These are phyloP conservation scores for Typha latifolia DNA, from an alignment of 176 grass and related monocot genomes.

Conservation along the genomic window DNA sequence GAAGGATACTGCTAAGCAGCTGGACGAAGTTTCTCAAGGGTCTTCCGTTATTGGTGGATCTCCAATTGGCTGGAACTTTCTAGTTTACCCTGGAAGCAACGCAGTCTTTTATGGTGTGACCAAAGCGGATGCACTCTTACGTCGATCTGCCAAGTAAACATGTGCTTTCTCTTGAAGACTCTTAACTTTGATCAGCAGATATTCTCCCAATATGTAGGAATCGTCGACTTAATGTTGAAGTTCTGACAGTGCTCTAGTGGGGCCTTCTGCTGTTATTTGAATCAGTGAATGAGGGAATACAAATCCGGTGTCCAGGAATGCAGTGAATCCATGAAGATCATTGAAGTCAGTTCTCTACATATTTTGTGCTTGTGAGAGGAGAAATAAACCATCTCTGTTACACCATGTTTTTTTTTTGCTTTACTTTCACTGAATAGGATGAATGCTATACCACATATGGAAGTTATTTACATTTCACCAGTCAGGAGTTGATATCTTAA, in stretches of 20 bases:
- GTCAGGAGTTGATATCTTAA: too few relatives aligned
- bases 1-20: conserved; percentile 27
- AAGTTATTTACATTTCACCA: too few relatives aligned
- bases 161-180: not conserved
- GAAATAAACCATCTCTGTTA: too few relatives aligned
- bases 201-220: too few relatives aligned
- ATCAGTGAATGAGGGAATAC: not conserved
- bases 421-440: too few relatives aligned
- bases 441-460: too few relatives aligned
- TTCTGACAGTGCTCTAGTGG: not conserved
- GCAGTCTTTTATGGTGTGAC: conserved; percentile 47
- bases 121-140: conserved; percentile 41
- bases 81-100: conserved; percentile 57
- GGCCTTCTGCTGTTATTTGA: not conserved
- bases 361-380: not conserved
- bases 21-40: conserved; percentile 31
- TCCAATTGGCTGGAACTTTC: conserved; percentile 71
- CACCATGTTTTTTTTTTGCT: too few relatives aligned
- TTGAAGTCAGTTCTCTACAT: not conserved
- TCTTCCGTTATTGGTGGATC: conserved; percentile 82
- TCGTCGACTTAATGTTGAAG: not conserved
- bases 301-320: not conserved
- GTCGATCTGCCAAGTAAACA: conserved; percentile 29
- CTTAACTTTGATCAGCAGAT: not conserved
- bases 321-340: not conserved